Evolutionary conservation across 129 eudicot species (phyloP).

Genomic region (Flaveria bidentis): DNA sequence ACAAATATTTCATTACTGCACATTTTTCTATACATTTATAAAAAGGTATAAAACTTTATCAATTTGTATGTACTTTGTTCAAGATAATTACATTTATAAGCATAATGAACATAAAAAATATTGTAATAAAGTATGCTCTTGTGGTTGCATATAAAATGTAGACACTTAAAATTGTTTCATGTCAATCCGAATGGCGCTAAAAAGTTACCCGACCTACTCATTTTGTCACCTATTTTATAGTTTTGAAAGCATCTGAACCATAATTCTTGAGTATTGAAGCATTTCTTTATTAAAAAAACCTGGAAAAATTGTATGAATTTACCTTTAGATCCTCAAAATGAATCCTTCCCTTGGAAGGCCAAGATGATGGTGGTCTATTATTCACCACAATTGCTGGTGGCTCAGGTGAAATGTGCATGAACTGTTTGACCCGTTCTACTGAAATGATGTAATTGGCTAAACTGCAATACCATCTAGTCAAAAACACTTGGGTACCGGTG

Average conservation of each 20-base stretch:
- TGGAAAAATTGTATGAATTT: background rate
- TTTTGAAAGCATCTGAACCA: background rate
- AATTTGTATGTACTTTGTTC: background rate
- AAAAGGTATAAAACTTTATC: background rate
- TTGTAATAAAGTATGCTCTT: background rate
- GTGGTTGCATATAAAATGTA: background rate
- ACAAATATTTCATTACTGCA: background rate
- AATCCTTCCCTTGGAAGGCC: slow-evolving; percentile 76
- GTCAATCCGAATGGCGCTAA: background rate
- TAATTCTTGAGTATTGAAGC: background rate
- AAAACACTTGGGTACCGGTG: slow-evolving; percentile 59
- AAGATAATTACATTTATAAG: background rate
- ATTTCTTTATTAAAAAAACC: background rate
- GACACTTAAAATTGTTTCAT: background rate
- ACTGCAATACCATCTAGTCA: slow-evolving; percentile 66
- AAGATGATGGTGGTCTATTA: slow-evolving; percentile 65
- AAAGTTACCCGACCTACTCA: background rate
- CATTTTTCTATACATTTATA: background rate
- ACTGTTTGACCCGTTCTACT: slow-evolving; percentile 76
- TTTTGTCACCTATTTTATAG: background rate
- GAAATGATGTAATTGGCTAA: slow-evolving; percentile 64
- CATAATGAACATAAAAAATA: background rate
- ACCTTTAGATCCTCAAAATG: slow-evolving; percentile 67
- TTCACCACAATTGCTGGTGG: slow-evolving; percentile 64
- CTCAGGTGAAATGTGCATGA: slow-evolving; percentile 74